Percentiles rank a stretch among this genome's conserved stretches.
Evolutionary conservation across 2,329 filamentous ascomycete genomes (phyloP).

Genomic region (Alternaria conjuncta): DNA sequence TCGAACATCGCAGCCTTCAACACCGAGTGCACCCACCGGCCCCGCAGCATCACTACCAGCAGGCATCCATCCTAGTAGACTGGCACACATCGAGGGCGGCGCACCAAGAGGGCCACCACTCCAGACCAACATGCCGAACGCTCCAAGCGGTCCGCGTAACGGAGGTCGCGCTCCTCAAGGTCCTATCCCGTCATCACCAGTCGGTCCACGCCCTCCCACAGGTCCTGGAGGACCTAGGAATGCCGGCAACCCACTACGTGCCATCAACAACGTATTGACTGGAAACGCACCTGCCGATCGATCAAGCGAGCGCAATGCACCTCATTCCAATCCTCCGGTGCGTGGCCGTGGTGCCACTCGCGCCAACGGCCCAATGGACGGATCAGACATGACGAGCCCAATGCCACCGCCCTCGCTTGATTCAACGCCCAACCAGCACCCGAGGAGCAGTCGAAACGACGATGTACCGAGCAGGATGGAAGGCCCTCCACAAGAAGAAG

Average conservation of each 20-base stretch:
- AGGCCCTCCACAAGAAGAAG: constrained; percentile 29
- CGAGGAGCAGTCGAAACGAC: constrained; percentile 29
- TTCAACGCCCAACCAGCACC: constrained; percentile 29
- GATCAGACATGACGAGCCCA: constrained; percentile 20
- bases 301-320: constrained; percentile 18
- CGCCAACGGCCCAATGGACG: constrained; percentile 29
- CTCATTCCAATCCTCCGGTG: constrained; percentile 30
- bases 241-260: constrained; percentile 29
- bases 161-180: constrained; percentile 33
- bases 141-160: constrained; percentile 46
- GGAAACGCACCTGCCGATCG: constrained; percentile 35
- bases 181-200: constrained; percentile 35
- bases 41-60: constrained; percentile 45
- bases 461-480: constrained; percentile 24
- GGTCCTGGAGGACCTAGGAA: constrained; percentile 39
- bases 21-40: constrained; percentile 43
- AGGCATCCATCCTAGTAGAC: constrained; percentile 62
- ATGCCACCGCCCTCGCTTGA: constrained; percentile 35
- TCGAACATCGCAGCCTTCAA: constrained; percentile 35
- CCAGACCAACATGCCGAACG: constrained; percentile 41
- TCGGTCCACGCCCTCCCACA: constrained; percentile 40
- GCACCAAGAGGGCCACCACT: constrained; percentile 27
- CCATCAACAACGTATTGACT: constrained; percentile 40
- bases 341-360: constrained; percentile 42
- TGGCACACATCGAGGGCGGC: constrained; percentile 51